These are phyloP conservation scores for Acanthamoeba sp. DNA, from an alignment of 208 protist genomes.

Conservation along the genomic window DNA sequence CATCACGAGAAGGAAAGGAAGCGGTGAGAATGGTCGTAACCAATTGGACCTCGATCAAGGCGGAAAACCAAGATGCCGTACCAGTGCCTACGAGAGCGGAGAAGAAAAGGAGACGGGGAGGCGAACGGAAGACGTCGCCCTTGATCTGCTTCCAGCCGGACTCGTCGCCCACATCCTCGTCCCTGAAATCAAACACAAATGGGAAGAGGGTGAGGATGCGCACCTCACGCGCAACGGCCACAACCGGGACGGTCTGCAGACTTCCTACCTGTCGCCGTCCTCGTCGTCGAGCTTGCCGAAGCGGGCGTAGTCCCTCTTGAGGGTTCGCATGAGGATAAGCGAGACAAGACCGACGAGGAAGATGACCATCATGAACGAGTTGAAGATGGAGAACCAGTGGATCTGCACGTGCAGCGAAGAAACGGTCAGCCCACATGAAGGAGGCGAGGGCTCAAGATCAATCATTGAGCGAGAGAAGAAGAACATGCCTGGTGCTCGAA, in stretches of 20 bases:
- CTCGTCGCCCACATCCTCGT: slow-evolving; percentile 90
- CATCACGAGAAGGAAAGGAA: neutral
- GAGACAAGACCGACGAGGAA: slow-evolving; percentile 93
- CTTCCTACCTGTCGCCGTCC: slow-evolving; percentile 68
- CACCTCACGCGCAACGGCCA: neutral
- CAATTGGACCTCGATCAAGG: neutral
- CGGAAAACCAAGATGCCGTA: neutral
- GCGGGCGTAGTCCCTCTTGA: slow-evolving; percentile 92
- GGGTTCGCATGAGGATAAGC: slow-evolving; percentile 93
- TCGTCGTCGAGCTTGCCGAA: slow-evolving; percentile 89
- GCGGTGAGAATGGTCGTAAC: neutral
- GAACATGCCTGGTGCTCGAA: slow-evolving; percentile 90
- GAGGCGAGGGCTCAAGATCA: neutral
- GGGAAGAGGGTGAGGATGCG: neutral
- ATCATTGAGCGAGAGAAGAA: slow-evolving; percentile 64
- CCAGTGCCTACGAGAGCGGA: slow-evolving; percentile 90
- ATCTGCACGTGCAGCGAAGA: slow-evolving; percentile 80
- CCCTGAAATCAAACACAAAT: neutral
- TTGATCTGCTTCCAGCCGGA: slow-evolving; percentile 96
- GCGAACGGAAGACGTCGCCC: slow-evolving; percentile 95
- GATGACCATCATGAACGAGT: slow-evolving; percentile 94
- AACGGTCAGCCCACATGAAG: neutral
- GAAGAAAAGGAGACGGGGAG: slow-evolving; percentile 89
- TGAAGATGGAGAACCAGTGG: slow-evolving; percentile 95
- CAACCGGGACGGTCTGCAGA: neutral